Percentiles rank a stretch among this genome's conserved stretches.
phyloP scores from a whole-genome alignment of 352 stramenopile species.

The Globisporangium barbulae region DNA sequence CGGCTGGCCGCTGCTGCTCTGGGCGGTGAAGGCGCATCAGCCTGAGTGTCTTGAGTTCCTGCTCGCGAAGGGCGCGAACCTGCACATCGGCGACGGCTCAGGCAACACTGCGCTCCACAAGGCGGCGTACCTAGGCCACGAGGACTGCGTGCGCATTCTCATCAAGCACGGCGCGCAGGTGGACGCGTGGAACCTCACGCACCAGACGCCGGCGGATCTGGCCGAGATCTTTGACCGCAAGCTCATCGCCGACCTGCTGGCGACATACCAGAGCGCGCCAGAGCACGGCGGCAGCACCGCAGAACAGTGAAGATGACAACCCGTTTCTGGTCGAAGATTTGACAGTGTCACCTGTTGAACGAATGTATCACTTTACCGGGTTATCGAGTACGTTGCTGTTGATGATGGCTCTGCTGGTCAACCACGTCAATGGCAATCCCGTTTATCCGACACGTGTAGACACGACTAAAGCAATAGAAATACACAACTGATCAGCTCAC shows the following conservation, averaged over 20 bases:
- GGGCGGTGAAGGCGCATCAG: conserved; percentile 38
- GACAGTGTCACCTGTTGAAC: no score
- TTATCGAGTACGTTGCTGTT: background rate
- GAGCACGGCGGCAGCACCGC: background rate
- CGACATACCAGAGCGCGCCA: background rate
- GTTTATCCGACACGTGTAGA: conserved; percentile 11
- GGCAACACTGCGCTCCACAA: conserved; percentile 50
- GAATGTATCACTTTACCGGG: no score
- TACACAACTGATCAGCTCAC: background rate
- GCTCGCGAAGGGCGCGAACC: conserved; percentile 28
- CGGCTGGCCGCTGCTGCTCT: conserved; percentile 38
- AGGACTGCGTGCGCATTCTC: conserved; percentile 28
- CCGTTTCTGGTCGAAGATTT: no score
- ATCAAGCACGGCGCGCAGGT: conserved; percentile 26
- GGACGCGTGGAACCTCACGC: conserved; percentile 24
- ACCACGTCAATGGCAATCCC: conserved; percentile 7
- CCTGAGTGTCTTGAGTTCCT: conserved; percentile 27
- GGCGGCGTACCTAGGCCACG: conserved; percentile 37
- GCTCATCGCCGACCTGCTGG: conserved; percentile 26
- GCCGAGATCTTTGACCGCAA: conserved; percentile 43
- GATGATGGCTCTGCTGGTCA: conserved; percentile 1
- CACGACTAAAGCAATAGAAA: background rate
- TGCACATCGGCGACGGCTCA: conserved; percentile 30
- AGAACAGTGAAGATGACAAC: background rate
- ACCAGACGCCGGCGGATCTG: conserved; percentile 34